Base-by-base conservation (phyloP, 2,329 filamentous ascomycete genomes). In the Phialemoniopsis sp. region DNA sequence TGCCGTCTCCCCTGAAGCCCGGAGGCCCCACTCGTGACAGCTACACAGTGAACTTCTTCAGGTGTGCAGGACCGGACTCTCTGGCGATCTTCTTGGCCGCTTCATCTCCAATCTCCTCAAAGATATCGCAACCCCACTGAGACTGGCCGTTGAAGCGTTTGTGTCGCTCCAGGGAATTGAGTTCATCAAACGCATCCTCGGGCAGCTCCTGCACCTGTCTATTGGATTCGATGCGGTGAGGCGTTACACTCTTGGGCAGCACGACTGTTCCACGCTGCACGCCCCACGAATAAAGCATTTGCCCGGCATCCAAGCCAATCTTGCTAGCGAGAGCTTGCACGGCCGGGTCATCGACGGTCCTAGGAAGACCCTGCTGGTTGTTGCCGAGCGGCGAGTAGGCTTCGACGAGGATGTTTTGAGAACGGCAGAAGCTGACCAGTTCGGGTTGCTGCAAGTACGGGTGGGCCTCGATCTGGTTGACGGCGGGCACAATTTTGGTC, bases 401-500 rank as follows among this genome's bases (percentile, higher is more conserved):
- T 50, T 78, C 73, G 34, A 84, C 58, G 43, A 77, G 64, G 45
- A 85, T 83, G 44, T 67, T 67, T 56, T 82, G 74, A 46, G 68
- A 57, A 38, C 72, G 60, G 61, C 73, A 79, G 58, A 73, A 80
- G 13, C 71, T 63, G 8, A 82, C 58, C 19, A 87, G 61, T 14
- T 73, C 66, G 3, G 63, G 62, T 54, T 78, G 82, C 55, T 84
- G 82, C 10, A 86, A 67, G 51, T 82, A 83, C 3, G 82, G 80
- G 56, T 86, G 80, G 37, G 78, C 78, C 56, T 86, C 82, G 46
- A 86, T 78, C 61, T 86, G 82, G 60, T 86, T 85, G 49, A 75
- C 73, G 3, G 77, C 77, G 2, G 82, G 82, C 2, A 67, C 61
- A 10, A 80, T 66, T 30, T 62, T 70, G n/a, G 73, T 72, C 49